Conservation (phyloP, 495 filamentous ascomycete genomes). For the Talaromyces proteolyticus region DNA sequence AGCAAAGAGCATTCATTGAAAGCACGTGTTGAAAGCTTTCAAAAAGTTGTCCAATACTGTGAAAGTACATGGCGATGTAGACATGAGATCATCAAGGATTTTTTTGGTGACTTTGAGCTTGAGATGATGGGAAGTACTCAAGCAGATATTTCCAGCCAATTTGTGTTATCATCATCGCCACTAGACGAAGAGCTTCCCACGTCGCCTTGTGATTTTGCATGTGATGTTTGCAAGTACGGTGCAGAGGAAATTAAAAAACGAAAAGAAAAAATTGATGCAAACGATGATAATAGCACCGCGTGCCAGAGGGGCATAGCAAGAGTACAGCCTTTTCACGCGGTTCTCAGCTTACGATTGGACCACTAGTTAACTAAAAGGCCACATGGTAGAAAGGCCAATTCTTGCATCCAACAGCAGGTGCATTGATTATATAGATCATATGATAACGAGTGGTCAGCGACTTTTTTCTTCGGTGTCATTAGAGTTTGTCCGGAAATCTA, state of each 20-base stretch:
- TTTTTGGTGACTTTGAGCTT: constrained; percentile 67
- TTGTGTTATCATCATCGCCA: neutral
- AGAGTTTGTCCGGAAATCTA: no score
- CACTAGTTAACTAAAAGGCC: neutral
- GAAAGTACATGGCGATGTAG: constrained; percentile 68
- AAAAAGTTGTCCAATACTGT: constrained; percentile 70
- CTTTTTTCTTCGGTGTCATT: no score
- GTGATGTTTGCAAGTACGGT: constrained; percentile 83
- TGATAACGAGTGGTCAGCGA: no score
- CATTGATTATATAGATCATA: no score
- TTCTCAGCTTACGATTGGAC: no score
- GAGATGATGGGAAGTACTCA: constrained; percentile 24
- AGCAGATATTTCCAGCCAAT: constrained; percentile 3
- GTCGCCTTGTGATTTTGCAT: constrained; percentile 72
- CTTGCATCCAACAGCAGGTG: no score
- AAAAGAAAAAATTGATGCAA: constrained; percentile 34
- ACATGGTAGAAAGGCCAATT: neutral
- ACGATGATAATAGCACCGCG: neutral
- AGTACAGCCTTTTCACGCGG: neutral
- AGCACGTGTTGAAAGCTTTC: constrained; percentile 38
- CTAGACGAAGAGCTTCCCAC: neutral
- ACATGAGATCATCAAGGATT: constrained; percentile 69
- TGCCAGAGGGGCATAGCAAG: neutral
- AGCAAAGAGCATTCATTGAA: constrained; percentile 16
- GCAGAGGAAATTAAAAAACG: constrained; percentile 51